Conservation (phyloP, 768 basidiomycete species). For the Cubamyces lactineus region DNA sequence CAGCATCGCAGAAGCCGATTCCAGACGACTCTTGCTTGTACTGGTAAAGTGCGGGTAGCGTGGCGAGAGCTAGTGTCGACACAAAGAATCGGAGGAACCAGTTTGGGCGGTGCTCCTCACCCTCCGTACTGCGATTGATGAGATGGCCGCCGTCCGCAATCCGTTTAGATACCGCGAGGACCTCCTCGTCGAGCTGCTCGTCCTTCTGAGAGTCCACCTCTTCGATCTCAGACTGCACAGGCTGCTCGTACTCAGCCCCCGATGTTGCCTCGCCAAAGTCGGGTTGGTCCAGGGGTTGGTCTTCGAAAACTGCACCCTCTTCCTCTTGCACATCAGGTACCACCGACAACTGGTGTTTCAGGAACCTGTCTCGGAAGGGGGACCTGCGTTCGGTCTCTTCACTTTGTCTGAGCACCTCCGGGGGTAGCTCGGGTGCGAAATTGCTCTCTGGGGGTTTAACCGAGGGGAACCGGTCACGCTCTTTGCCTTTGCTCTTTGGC, state of each 20-base stretch:
- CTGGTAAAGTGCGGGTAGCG: slow-evolving; percentile 37
- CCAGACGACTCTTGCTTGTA: slow-evolving; percentile 70
- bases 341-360: slow-evolving; percentile 18
- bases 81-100: slow-evolving; percentile 50
- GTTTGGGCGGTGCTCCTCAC: neutral
- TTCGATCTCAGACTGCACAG: slow-evolving; percentile 22
- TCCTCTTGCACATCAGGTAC: slow-evolving; percentile 21
- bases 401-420: slow-evolving; percentile 30
- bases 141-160: slow-evolving; percentile 41
- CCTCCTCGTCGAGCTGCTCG: slow-evolving; percentile 32
- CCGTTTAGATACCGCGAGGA: slow-evolving; percentile 41
- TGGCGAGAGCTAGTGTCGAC: slow-evolving; percentile 34
- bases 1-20: slow-evolving; percentile 79
- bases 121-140: slow-evolving; percentile 16
- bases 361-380: slow-evolving; percentile 1
- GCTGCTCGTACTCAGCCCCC: neutral
- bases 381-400: slow-evolving; percentile 29
- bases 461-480: slow-evolving; percentile 20
- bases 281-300: slow-evolving; percentile 3
- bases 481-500: slow-evolving; percentile 18
- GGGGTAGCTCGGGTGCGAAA: slow-evolving; percentile 58
- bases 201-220: slow-evolving; percentile 22
- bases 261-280: neutral
- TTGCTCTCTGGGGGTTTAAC: slow-evolving; percentile 53
- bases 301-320: slow-evolving; percentile 4